Percentiles rank a stretch among this genome's conserved stretches.
Evolutionary conservation across 495 filamentous ascomycete species (phyloP).

Genomic region (Recurvomyces mirabilis): DNA sequence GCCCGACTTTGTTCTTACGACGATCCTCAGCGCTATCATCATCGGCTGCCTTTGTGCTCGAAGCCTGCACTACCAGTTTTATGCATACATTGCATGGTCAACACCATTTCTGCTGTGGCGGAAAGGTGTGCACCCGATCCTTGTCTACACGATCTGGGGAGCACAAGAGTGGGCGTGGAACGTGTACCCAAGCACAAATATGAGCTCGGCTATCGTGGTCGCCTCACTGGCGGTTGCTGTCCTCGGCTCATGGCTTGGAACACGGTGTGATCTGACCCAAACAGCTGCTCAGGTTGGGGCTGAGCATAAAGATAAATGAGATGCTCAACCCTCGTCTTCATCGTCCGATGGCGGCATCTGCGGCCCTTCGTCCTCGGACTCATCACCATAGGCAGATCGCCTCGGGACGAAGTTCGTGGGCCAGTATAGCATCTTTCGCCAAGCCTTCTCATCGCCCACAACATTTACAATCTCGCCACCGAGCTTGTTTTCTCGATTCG

Average conservation of each 20-base stretch:
- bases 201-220: conserved; percentile 70
- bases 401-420: conserved; percentile 64
- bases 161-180: conserved; percentile 97
- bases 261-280: too few relatives aligned
- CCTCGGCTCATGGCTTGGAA: conserved; percentile 50
- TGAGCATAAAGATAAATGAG: conserved; percentile 7
- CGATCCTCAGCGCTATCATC: conserved; percentile 65
- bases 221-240: conserved; percentile 56
- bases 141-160: conserved; percentile 64
- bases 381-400: conserved; percentile 42
- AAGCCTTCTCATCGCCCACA: conserved; percentile 78
- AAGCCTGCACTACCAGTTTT: conserved; percentile 95
- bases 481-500: conserved; percentile 64
- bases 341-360: conserved; percentile 70
- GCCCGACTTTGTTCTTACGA: conserved; percentile 63
- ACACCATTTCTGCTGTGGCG: conserved; percentile 87
- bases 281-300: background rate
- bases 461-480: conserved; percentile 86
- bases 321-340: conserved; percentile 36
- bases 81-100: conserved; percentile 82
- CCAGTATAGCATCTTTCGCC: conserved; percentile 90
- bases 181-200: conserved; percentile 77
- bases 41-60: conserved; percentile 86
- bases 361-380: conserved; percentile 64
- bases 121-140: conserved; percentile 57